Evolutionary conservation across 2,329 filamentous ascomycete genomes (phyloP).

Genomic region (Epicoccum sorghinum): DNA sequence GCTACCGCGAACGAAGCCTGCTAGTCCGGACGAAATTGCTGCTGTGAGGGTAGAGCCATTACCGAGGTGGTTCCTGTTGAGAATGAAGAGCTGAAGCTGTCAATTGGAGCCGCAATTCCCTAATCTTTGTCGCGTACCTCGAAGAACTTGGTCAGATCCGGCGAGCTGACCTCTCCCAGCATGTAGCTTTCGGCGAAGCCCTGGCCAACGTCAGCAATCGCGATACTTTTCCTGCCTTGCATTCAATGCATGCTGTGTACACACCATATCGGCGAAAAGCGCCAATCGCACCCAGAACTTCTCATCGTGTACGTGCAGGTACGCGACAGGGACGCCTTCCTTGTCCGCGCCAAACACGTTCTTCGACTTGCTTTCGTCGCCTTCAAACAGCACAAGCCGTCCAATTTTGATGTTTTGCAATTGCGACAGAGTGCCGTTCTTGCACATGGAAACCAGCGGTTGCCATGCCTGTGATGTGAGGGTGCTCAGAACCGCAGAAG

Average conservation of each 20-base stretch:
- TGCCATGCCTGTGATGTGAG: conserved; percentile 56
- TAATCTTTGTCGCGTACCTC: conserved; percentile 51
- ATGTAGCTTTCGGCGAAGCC: conserved; percentile 77
- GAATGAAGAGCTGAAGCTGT: conserved; percentile 67
- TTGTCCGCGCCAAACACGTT: conserved; percentile 51
- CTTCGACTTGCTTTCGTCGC: conserved; percentile 50
- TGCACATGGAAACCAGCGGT: conserved; percentile 55
- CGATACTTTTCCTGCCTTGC: not conserved
- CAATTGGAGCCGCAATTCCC: conserved; percentile 16
- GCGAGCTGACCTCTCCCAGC: conserved; percentile 72
- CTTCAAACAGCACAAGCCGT: conserved; percentile 53
- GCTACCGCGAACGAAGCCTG: conserved; percentile 57
- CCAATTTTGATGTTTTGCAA: conserved; percentile 55
- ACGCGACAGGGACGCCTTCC: conserved; percentile 54
- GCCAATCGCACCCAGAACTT: conserved; percentile 73
- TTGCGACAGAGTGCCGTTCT: conserved; percentile 53
- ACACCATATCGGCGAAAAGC: conserved; percentile 73
- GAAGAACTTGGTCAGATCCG: conserved; percentile 72
- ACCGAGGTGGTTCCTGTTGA: conserved; percentile 67
- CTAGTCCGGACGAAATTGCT: conserved; percentile 62
- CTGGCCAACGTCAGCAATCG: conserved; percentile 28
- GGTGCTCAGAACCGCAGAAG: conserved; percentile 33
- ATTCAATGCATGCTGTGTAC: conserved; percentile 6
- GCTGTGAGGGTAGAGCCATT: conserved; percentile 70
- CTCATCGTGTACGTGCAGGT: conserved; percentile 67